Base-by-base conservation (phyloP, 2,329 filamentous ascomycete genomes). In the Trichophyton mentagrophytes region DNA sequence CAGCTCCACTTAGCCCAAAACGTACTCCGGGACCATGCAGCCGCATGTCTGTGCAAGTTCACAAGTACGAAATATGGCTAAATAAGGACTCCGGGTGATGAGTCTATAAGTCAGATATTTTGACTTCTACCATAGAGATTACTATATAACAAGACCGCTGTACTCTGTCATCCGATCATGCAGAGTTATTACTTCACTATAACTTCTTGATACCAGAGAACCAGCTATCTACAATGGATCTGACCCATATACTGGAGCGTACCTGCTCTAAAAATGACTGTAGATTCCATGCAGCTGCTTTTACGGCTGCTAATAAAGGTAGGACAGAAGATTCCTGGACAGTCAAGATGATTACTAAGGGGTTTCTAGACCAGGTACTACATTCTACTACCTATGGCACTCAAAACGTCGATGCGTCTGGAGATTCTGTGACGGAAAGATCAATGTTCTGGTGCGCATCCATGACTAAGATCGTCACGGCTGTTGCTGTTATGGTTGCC, bases 371-470 rank as follows among this genome's bases (percentile, higher is more conserved):
- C 9, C 20, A 33, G n/a, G 13, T 33, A 53, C n/a, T 53, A 33
- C 49, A 30, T n/a, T 53, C 49, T 30, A 30, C 5, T 8, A 33
- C 22, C 22, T n/a, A 53, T 53, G 49, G 49, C 11, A 53, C 49
- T 15, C 22, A 6, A 25, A 53, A 53, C 4, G 49, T 53, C 1
- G 49, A 53, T 22, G 49, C 25, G 8, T 53, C 49, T n/a, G 49
- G 49, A n/a, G 49, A n/a, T n/a, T 11, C 22, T 9, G 33, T 57
- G 55, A 57, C 55, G 7, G 55, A 40, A 9, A 27, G 36, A 27
- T 57, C 53, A 5, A 65, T 65, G 2, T 65, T 67, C 47, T 65
- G 63, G 64, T 64, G 66, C 38, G 66, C 66, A n/a, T 67, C 65
- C 6, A 63, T 63, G 51, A 61, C 62, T 36, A 64, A 64, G 25